Evolutionary conservation across 2,329 filamentous ascomycete genomes (phyloP), one percentile per base, ranked within the genome.

Genomic region (Berkeleyomyces basicola): DNA sequence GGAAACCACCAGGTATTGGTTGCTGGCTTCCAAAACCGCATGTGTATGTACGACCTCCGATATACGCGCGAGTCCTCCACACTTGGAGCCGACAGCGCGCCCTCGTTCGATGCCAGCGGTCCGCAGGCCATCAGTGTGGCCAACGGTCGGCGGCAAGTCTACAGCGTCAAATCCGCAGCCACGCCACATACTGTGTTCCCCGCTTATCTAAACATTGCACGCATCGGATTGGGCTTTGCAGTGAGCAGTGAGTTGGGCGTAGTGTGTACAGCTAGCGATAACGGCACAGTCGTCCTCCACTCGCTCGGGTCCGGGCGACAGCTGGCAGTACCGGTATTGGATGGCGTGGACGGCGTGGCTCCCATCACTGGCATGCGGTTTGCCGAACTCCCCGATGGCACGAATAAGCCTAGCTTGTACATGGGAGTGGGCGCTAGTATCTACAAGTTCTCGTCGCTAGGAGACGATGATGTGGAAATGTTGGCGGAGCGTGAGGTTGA

Each of bases 21-120:
- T 3, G 77, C 80, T 0, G 81, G 82, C 0, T 70, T 82, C 1
- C 67, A 71, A 40, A 75, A 74, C 68, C 72, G 68, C 61, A 78
- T 85, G 72, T 73, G 74, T 1, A 70, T 84, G 4, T 85, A 83
- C 67, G 83, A 86, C 66, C 65, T 80, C 40, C 80, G 83, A 1
- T 81, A 75, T 36, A 61, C 43, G 9, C 62, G 49, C 9, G 53
- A 47, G 14, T 40, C 43, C 14, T 31, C 3, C 7, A 14, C n/a
- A 16, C 47, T 33, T 16, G 42, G n/a, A 36, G 10, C 11, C 10
- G 11, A 9, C 53, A 42, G 6, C 51, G 66, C 60, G 2, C 46
- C 3, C 62, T 40, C 42, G 36, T 46, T 49, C 44, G 23, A 36
- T 31, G 2, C 67, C 31, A 62, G 53, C 36, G 49, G 33, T 42